Evolutionary conservation across 768 basidiomycete species (phyloP), one percentile per base, ranked within the genome.

Genomic region (Pleurotus platypus): DNA sequence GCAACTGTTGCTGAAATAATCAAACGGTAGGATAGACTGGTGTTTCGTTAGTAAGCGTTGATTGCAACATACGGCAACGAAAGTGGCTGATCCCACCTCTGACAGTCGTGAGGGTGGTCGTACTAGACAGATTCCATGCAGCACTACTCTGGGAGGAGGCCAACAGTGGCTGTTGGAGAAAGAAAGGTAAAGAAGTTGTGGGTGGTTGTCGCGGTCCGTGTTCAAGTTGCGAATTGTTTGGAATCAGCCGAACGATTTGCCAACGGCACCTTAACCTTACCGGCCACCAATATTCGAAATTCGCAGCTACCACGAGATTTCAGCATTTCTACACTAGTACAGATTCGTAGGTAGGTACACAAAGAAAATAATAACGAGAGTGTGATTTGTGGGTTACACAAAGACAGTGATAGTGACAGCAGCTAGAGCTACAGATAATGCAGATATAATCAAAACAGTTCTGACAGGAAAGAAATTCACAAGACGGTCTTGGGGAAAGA

Each of bases 101-200:
- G 60, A 62, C 61, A 51, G 63, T 61, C 61, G 60, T 63, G 46
- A 57, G 58, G 56, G 46, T 56, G 45, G 61, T 38, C 66, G 66
- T 63, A 69, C 67, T 73, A 75, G 61, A 66, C 67, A 66, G 71
- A 63, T 72, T 71, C 77, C 78, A 79, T 79, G 64, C 76, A 78
- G 69, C 61, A 54, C 51, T 56, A 56, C 57, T 59, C 58, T 59
- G 50, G 58, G 46, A 57, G 58, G 48, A 56, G 55, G 57, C 59
- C 58, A 58, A 60, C 50, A 53, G 56, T 56, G 57, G 49, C 53
- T 26, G 58, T 60, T 61, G 58, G 58, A 47, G 51, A 54, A 55
- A 48, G 57, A 55, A 60, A 49, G 53, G 37, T 55, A 39, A 43
- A 37, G 22, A 57, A 58, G 22, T 60, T 48, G 58, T 47, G 60